phyloP scores from a whole-genome alignment of 805 yeast species.

The Cyberlindnera petersonii region DNA sequence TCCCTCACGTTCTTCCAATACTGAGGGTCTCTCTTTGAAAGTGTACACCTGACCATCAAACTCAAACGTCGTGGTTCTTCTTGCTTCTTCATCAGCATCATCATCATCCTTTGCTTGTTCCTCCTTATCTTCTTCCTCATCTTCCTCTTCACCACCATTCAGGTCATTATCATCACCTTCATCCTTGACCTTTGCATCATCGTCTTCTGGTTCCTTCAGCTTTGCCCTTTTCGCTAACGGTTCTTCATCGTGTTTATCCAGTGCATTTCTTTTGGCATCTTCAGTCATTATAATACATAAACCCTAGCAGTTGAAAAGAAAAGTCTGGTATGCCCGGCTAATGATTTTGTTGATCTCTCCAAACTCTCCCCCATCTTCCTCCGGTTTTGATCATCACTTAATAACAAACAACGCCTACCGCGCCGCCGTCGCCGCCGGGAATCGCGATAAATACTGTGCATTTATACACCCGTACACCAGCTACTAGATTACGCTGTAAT shows the following conservation, averaged over 20 bases:
- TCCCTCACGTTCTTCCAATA: conserved; percentile 88
- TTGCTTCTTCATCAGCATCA: conserved; percentile 33
- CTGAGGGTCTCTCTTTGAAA: conserved; percentile 91
- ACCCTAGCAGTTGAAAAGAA: too few relatives aligned
- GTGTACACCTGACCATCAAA: conserved; percentile 75
- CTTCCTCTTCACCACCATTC: conserved; percentile 26
- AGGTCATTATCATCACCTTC: conserved; percentile 24
- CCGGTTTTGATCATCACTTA: too few relatives aligned
- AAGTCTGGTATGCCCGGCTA: too few relatives aligned
- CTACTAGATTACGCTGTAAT: not conserved
- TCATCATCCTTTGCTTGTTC: conserved; percentile 25
- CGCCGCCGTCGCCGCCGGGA: not conserved
- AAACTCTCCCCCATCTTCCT: not conserved
- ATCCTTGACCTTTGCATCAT: conserved; percentile 16
- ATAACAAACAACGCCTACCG: not conserved
- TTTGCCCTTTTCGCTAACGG: conserved; percentile 28
- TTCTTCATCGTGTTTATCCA: conserved; percentile 26
- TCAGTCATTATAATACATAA: conserved; percentile 8
- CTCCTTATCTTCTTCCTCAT: conserved; percentile 25
- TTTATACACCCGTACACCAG: not conserved
- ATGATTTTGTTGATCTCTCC: not conserved
- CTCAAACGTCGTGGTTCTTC: conserved; percentile 37
- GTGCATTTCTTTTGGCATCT: conserved; percentile 17
- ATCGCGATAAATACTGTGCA: not conserved
- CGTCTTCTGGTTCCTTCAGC: conserved; percentile 17